Conservation (phyloP, 1,284 basidiomycete genomes). For the Sutorius eximius region DNA sequence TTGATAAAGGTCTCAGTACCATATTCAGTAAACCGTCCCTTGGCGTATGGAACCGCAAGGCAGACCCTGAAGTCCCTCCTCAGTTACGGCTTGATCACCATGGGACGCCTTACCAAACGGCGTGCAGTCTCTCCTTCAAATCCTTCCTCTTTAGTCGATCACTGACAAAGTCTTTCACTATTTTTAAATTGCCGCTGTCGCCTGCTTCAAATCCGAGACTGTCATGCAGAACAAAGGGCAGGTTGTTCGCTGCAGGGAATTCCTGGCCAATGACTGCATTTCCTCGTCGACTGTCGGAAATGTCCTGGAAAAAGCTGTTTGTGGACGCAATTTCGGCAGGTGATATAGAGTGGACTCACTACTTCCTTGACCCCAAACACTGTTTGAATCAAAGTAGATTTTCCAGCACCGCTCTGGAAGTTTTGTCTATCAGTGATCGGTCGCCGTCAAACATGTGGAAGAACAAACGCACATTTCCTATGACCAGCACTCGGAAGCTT, state of each 20-base stretch:
- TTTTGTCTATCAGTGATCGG: neutral
- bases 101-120: neutral
- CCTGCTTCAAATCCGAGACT: neutral
- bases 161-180: neutral
- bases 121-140: neutral
- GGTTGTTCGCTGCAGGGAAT: neutral
- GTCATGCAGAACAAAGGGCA: neutral
- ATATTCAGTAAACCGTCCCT: neutral
- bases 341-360: neutral
- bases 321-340: neutral
- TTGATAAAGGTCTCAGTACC: neutral
- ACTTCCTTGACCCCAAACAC: neutral
- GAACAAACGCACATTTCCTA: neutral
- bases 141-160: neutral
- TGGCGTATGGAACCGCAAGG: neutral
- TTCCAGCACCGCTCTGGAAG: neutral
- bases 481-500: neutral
- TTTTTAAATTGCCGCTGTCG: neutral
- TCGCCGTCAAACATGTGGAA: neutral
- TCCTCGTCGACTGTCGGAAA: neutral
- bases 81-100: neutral
- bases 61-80: neutral
- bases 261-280: neutral
- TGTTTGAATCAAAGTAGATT: neutral
- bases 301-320: neutral